Conservation (phyloP, 2,329 filamentous ascomycete genomes). For the Penicillium corylophilum region DNA sequence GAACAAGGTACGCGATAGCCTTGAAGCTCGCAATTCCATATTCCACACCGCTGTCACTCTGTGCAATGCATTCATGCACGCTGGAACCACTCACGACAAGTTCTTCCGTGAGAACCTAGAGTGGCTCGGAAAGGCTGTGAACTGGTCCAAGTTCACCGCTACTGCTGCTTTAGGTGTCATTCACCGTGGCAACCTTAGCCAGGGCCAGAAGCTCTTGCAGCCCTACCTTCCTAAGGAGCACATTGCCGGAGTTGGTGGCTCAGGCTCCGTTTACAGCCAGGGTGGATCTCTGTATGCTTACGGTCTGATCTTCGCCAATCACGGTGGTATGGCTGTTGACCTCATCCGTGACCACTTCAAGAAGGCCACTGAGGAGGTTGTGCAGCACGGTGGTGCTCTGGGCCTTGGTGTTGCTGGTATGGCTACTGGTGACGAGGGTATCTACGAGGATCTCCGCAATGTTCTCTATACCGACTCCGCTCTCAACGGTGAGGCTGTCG, state of each 20-base stretch:
- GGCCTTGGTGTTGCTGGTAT: conserved; percentile 96
- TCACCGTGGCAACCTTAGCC: conserved; percentile 89
- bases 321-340: conserved; percentile 76
- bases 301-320: conserved; percentile 94
- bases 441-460: conserved; percentile 86
- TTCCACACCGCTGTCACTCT: conserved; percentile 98
- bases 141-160: conserved; percentile 99
- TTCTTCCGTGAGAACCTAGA: conserved; percentile 98
- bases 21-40: conserved; percentile 95
- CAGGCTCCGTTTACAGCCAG: conserved; percentile 90
- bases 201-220: conserved; percentile 88
- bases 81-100: conserved; percentile 94
- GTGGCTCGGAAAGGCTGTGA: conserved; percentile 96
- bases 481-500: conserved; percentile 94
- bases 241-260: conserved; percentile 63
- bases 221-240: conserved; percentile 81
- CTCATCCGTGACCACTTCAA: conserved; percentile 50
- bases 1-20: conserved; percentile 92
- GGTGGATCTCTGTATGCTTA: conserved; percentile 94
- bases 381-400: conserved; percentile 93
- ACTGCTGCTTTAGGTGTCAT: conserved; percentile 96
- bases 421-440: conserved; percentile 86
- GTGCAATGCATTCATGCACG: conserved; percentile 98
- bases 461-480: conserved; percentile 93
- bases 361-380: conserved; percentile 67